Conservation (phyloP, 805 yeast genomes). For the Pichia ethanolica region DNA sequence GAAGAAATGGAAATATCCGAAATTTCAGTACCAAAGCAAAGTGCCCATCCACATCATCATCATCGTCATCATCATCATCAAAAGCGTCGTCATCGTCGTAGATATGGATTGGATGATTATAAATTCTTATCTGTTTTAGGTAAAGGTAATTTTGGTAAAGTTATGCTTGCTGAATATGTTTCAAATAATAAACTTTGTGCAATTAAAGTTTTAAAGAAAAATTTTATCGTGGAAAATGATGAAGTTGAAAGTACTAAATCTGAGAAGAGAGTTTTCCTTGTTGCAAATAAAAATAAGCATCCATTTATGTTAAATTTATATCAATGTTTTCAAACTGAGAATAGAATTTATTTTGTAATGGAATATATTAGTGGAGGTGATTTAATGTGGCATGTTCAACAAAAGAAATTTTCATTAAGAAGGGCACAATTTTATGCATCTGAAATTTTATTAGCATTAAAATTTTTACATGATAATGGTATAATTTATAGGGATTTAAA, state of each 20-base stretch:
- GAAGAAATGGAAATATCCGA: background rate
- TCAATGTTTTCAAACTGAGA: constrained; percentile 97
- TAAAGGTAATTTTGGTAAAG: constrained; percentile 98
- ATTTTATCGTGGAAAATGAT: constrained; percentile 88
- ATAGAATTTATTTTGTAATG: constrained; percentile 96
- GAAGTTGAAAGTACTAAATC: constrained; percentile 93
- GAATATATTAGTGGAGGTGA: constrained; percentile 98
- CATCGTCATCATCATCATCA: constrained; percentile 23
- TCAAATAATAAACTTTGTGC: constrained; percentile 81
- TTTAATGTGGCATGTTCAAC: constrained; percentile 98
- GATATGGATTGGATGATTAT: constrained; percentile 91
- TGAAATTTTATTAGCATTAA: constrained; percentile 84
- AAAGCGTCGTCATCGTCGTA: constrained; percentile 47
- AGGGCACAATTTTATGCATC: constrained; percentile 98
- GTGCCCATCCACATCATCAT: constrained; percentile 12
- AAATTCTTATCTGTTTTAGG: constrained; percentile 91
- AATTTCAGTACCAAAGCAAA: background rate
- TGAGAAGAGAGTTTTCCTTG: constrained; percentile 82
- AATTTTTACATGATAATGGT: constrained; percentile 92
- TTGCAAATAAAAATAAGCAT: constrained; percentile 73
- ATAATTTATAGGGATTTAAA: constrained; percentile 95
- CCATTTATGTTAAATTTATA: constrained; percentile 88
- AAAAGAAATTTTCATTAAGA: constrained; percentile 76
- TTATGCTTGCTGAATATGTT: constrained; percentile 92
- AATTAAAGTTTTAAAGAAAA: constrained; percentile 92